A percentile compares a stretch with the other conserved stretches of the same genome.
Evolutionary conservation across 768 basidiomycete species (phyloP).

Genomic region (Ramaria sp.): DNA sequence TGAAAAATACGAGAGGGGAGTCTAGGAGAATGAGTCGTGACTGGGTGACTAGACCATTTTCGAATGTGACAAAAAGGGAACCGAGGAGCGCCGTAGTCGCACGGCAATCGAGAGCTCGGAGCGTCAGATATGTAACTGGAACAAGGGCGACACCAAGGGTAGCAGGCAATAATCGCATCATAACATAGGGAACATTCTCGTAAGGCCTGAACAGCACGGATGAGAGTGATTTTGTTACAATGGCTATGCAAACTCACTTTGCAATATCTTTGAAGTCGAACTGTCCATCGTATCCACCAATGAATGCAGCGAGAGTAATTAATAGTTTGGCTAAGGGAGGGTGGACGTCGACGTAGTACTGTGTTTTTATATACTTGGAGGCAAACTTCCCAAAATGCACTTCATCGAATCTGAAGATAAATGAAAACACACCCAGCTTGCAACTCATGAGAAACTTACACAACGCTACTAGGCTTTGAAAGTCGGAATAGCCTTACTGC

Average conservation of each 20-base stretch:
- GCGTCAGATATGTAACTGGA: constrained; percentile 85
- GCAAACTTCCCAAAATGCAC: constrained; percentile 99
- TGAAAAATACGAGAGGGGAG: constrained; percentile 97
- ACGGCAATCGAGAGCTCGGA: constrained; percentile 86
- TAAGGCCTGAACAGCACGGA: constrained; percentile 47
- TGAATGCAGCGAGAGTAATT: constrained; percentile 81
- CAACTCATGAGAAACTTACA: constrained; percentile 49
- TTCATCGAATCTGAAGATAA: constrained; percentile 73
- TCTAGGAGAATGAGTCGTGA: constrained; percentile 96
- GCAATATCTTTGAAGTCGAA: constrained; percentile 98
- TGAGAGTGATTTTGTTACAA: neutral
- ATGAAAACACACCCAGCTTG: neutral
- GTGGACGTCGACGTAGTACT: constrained; percentile 92
- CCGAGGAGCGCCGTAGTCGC: constrained; percentile 88
- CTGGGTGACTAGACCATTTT: constrained; percentile 93
- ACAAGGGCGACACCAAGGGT: constrained; percentile 80
- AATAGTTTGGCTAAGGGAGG: constrained; percentile 94
- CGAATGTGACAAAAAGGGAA: constrained; percentile 86
- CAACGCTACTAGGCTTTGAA: constrained; percentile 81
- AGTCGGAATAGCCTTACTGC: constrained; percentile 82
- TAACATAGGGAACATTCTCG: constrained; percentile 84
- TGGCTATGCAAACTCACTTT: constrained; percentile 44
- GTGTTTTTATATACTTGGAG: constrained; percentile 82
- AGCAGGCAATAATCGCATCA: constrained; percentile 95
- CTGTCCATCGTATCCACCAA: constrained; percentile 82